Evolutionary conservation across 768 basidiomycete genomes (phyloP).

Genomic region (Daedalea quercina): DNA sequence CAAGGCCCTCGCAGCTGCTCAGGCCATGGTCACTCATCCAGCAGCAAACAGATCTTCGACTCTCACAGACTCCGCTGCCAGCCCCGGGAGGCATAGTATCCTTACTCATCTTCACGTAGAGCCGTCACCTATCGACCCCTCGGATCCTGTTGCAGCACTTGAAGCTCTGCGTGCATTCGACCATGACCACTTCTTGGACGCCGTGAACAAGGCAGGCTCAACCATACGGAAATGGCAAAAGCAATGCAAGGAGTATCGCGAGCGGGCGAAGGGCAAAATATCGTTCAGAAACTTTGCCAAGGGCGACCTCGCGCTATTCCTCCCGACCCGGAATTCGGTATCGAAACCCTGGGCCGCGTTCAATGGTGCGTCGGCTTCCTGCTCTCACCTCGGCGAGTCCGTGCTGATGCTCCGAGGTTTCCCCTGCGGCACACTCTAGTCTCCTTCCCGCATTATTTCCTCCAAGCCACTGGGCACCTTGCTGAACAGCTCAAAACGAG

Average conservation of each 20-base stretch:
- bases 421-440: conserved; percentile 42
- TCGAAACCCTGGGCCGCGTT: conserved; percentile 98
- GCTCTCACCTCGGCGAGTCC: conserved; percentile 1
- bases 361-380: conserved; percentile 58
- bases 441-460: conserved; percentile 96
- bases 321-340: conserved; percentile 91
- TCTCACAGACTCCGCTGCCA: conserved; percentile 45
- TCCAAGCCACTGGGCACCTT: conserved; percentile 79
- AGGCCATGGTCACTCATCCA: conserved; percentile 42
- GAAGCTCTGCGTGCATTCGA: conserved; percentile 71
- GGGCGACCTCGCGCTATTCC: conserved; percentile 91
- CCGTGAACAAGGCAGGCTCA: conserved; percentile 72
- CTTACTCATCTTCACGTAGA: conserved; percentile 44
- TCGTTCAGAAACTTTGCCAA: conserved; percentile 93
- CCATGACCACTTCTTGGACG: conserved; percentile 81
- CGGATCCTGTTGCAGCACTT: conserved; percentile 63
- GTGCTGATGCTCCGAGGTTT: conserved; percentile 24
- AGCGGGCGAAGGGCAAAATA: conserved; percentile 94
- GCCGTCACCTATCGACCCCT: conserved; percentile 71
- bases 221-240: conserved; percentile 96
- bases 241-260: conserved; percentile 92
- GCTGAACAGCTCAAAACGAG: conserved; percentile 85
- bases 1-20: conserved; percentile 59
- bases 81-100: conserved; percentile 43
- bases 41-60: conserved; percentile 27